A percentile compares a stretch with the other conserved stretches of the same genome.
phyloP scores from a whole-genome alignment of 257 asterid genomes.

The Penstemon davidsonii region DNA sequence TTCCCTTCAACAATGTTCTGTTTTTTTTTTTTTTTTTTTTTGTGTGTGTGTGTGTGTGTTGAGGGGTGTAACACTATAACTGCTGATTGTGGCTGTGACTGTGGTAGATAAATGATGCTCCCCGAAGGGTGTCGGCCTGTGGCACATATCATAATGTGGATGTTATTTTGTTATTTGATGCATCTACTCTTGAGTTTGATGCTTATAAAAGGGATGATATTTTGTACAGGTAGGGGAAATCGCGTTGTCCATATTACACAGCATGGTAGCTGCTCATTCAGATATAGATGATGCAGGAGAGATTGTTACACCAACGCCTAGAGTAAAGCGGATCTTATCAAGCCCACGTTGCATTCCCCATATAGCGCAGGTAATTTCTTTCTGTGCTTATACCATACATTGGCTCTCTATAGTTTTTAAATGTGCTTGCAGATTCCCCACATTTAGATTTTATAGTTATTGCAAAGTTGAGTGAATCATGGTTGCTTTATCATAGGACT shows the following conservation, averaged over 20 bases:
- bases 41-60: not conserved
- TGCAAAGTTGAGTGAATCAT: constrained; percentile 3
- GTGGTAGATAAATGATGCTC: no score
- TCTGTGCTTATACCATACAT: constrained; percentile 20
- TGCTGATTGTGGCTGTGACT: no score
- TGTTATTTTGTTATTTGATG: constrained; percentile 13
- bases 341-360: constrained; percentile 95
- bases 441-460: not conserved
- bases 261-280: constrained; percentile 97
- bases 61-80: no score
- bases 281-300: constrained; percentile 99
- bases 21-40: not conserved
- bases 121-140: no score
- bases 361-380: constrained; percentile 79
- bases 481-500: constrained; percentile 2
- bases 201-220: constrained; percentile 25
- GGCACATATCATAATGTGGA: constrained; percentile 22
- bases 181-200: constrained; percentile 18
- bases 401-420: constrained; percentile 11
- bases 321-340: constrained; percentile 91
- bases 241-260: constrained; percentile 86
- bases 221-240: constrained; percentile 83
- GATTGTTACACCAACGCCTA: constrained; percentile 94
- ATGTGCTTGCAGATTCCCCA: not conserved
- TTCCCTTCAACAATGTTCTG: not conserved